These are phyloP conservation scores for Cordyceps militaris DNA, from an alignment of 2,329 filamentous ascomycete species.

Conservation along the genomic window DNA sequence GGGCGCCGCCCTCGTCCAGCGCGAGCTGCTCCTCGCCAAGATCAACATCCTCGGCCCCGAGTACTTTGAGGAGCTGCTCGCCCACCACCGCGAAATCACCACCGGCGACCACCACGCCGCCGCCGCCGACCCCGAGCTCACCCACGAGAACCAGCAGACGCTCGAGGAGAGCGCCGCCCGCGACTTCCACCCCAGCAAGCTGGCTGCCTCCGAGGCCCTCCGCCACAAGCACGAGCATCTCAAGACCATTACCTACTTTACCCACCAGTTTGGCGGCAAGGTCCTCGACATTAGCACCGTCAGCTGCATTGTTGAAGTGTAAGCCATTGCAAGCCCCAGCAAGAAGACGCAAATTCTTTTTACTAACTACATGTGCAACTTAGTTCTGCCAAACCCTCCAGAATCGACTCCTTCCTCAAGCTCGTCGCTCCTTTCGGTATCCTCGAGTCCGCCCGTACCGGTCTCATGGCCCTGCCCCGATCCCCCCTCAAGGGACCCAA, in stretches of 20 bases:
- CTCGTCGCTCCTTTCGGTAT: slow-evolving; percentile 91
- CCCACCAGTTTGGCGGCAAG: slow-evolving; percentile 97
- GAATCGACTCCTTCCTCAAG: slow-evolving; percentile 98
- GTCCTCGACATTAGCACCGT: slow-evolving; percentile 96
- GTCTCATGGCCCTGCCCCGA: slow-evolving; percentile 91
- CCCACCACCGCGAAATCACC: slow-evolving; percentile 87
- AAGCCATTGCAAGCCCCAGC: slow-evolving; percentile 35
- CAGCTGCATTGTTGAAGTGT: slow-evolving; percentile 98
- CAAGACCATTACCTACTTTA: slow-evolving; percentile 90
- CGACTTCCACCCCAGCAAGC: slow-evolving; percentile 85
- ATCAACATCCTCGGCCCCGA: slow-evolving; percentile 94
- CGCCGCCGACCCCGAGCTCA: slow-evolving; percentile 27
- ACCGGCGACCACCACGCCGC: slow-evolving; percentile 42
- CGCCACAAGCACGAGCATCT: slow-evolving; percentile 97
- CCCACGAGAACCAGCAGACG: slow-evolving; percentile 26
- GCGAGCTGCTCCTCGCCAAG: slow-evolving; percentile 91
- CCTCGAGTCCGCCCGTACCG: slow-evolving; percentile 89
- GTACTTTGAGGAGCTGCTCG: slow-evolving; percentile 94
- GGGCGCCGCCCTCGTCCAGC: slow-evolving; percentile 83
- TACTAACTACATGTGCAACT: slow-evolving; percentile 18
- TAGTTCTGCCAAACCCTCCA: slow-evolving; percentile 82
- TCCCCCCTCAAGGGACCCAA: slow-evolving; percentile 74
- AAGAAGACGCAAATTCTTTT: slow-evolving; percentile 10
- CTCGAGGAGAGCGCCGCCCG: slow-evolving; percentile 39
- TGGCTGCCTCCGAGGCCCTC: slow-evolving; percentile 81